Percentiles rank a stretch among this genome's conserved stretches.
phyloP scores from a whole-genome alignment of 108 stramenopile species.

The Hondaea fermentalgiana region DNA sequence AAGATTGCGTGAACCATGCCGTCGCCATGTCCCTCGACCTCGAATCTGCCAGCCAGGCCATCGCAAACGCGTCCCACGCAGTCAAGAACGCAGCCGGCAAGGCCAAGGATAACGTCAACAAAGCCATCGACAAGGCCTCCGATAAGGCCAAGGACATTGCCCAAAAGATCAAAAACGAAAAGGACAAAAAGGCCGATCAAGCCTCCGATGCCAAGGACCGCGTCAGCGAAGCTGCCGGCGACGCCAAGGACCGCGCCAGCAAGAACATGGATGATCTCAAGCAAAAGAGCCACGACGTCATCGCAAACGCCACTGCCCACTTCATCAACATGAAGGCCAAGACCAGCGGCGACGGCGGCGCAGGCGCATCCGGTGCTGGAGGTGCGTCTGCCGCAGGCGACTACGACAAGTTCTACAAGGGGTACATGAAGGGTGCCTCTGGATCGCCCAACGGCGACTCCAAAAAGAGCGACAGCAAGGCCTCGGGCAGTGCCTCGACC shows the following conservation, averaged over 20 bases:
- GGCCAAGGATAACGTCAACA: background rate
- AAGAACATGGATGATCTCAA: slow-evolving; percentile 7
- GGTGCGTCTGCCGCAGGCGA: background rate
- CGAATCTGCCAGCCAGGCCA: background rate
- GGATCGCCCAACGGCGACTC: background rate
- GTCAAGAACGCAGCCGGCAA: background rate
- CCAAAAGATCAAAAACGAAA: background rate
- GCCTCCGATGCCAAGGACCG: background rate
- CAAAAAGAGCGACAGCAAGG: background rate
- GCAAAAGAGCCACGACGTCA: background rate
- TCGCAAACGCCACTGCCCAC: background rate
- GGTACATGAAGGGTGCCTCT: background rate
- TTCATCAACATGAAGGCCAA: background rate
- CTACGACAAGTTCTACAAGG: background rate
- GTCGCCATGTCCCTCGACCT: slow-evolving; percentile 10
- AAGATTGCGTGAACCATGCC: background rate
- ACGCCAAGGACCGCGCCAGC: background rate
- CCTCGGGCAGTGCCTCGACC: background rate
- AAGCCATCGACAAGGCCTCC: background rate
- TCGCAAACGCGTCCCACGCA: background rate
- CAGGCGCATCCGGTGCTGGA: background rate
- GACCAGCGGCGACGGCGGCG: background rate
- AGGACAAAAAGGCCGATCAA: background rate
- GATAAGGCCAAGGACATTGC: background rate
- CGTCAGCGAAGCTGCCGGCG: background rate